These are phyloP conservation scores for Curvularia verruculosa DNA, from an alignment of 2,329 filamentous ascomycete species.

Conservation along the genomic window DNA sequence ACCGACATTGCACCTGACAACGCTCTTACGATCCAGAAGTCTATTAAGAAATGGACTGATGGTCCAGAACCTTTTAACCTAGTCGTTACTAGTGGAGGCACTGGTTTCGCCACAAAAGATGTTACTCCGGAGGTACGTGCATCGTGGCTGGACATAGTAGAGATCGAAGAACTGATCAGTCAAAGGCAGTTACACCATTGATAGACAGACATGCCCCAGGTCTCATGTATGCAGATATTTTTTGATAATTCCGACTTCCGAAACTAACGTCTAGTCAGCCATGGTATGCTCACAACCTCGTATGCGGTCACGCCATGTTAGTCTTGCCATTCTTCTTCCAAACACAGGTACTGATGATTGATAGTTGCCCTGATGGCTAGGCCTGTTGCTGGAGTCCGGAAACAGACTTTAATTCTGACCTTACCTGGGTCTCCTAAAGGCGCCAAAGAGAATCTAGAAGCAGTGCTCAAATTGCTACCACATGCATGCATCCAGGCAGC, in stretches of 20 bases:
- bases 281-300: constrained; percentile 89
- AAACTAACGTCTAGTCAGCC: constrained; percentile 54
- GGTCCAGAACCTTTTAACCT: constrained; percentile 67
- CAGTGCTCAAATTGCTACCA: constrained; percentile 85
- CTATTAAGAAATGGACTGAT: constrained; percentile 77
- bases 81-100: constrained; percentile 88
- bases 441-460: constrained; percentile 88
- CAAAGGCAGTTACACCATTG: constrained; percentile 75
- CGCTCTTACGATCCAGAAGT: constrained; percentile 73
- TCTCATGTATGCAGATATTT: constrained; percentile 65
- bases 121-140: constrained; percentile 80
- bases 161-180: constrained; percentile 8
- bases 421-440: constrained; percentile 95
- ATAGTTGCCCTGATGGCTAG: constrained; percentile 95
- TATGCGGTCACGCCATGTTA: constrained; percentile 86
- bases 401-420: constrained; percentile 82
- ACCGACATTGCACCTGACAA: constrained; percentile 82
- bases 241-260: neutral
- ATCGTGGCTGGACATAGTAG: neutral
- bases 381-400: constrained; percentile 85
- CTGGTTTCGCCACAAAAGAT: constrained; percentile 86
- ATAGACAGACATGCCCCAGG: constrained; percentile 87
- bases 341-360: constrained; percentile 25
- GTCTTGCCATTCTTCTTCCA: constrained; percentile 43
- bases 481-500: constrained; percentile 93